Base-by-base conservation (phyloP, 345 rosid species). In the Populus simonii region DNA sequence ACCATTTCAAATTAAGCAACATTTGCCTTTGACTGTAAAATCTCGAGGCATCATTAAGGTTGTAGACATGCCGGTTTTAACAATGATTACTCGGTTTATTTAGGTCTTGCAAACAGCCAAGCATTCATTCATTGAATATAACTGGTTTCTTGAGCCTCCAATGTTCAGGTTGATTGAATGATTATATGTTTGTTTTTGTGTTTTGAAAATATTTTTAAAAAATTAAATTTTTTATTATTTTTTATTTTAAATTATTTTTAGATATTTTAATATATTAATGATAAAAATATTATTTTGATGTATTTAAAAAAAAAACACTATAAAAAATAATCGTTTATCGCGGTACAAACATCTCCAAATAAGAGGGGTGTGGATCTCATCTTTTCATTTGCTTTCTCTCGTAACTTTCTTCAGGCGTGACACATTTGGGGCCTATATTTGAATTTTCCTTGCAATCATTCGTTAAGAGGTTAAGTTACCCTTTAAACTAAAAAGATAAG, bases 81-180 rank as follows among this genome's bases (percentile, higher is more conserved):
- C 38, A 27, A 74, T 74, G 27, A 74, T 74, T 74, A 74, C 29
- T 6, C 3, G 20, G 47, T 5, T 49, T 74, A 41, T 9, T 47
- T 16, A 27, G 53, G 29, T 20, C n/a, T 12, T 29, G 17, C 36
- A 70, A 47, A 18, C 38, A 16, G 45, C 29, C 39, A 65, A 74
- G 25, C 70, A 11, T 33, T n/a, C 22, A 72, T 72, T 36, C 41
- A 43, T 43, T 18, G 55, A 62, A 25, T 31, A 11, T 41, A 66
- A 66, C 29, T 66, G 29, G 31, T 47, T 74, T 17, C 70, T 45
- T 65, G 62, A 59, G 77, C 41, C 66, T 74, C 62, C 77, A 65
- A 74, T 65, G 65, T 63, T 18, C 31, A 74, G 70, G 25, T 1
- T 25, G 25, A 25, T 25, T 25, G 0, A 25, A 25, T 1, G 25